phyloP scores from a whole-genome alignment of 192 early-diverging fungal species.

The Kickxella alabastrina region DNA sequence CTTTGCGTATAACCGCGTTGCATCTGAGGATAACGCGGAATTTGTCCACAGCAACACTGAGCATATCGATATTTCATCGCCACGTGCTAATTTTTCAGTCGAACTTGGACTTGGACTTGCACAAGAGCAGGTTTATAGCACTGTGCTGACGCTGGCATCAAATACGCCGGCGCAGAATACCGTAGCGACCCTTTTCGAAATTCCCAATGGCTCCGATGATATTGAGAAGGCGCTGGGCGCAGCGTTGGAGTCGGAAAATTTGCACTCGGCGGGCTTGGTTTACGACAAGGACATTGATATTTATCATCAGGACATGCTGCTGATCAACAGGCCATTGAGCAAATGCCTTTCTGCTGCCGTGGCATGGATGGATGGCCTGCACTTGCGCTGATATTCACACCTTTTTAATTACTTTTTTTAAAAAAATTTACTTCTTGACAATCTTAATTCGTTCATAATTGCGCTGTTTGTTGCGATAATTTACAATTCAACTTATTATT shows the following conservation, averaged over 20 bases:
- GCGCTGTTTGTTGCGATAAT: too few relatives aligned
- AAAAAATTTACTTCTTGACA: too few relatives aligned
- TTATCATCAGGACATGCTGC: background rate
- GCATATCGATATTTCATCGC: too few relatives aligned
- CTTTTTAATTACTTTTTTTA: too few relatives aligned
- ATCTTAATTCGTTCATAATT: too few relatives aligned
- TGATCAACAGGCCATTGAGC: constrained; percentile 18
- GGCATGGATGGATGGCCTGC: constrained; percentile 46
- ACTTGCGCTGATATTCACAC: constrained; percentile 15
- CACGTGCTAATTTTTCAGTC: too few relatives aligned
- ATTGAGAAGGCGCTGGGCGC: constrained; percentile 12
- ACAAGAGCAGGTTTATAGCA: too few relatives aligned
- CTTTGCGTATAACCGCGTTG: constrained; percentile 1
- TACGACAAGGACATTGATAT: background rate
- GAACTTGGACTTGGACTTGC: too few relatives aligned
- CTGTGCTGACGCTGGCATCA: constrained; percentile 6
- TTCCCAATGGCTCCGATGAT: background rate
- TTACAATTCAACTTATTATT: too few relatives aligned
- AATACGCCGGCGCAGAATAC: constrained; percentile 12
- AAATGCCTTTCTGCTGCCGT: constrained; percentile 14
- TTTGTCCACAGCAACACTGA: too few relatives aligned
- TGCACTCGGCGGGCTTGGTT: background rate
- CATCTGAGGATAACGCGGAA: background rate
- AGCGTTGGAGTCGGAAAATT: background rate
- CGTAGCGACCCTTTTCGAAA: background rate